Percentiles rank a stretch among this genome's conserved stretches.
phyloP scores from a whole-genome alignment of 345 rosid genomes.

The Sisymbrium altissimum region DNA sequence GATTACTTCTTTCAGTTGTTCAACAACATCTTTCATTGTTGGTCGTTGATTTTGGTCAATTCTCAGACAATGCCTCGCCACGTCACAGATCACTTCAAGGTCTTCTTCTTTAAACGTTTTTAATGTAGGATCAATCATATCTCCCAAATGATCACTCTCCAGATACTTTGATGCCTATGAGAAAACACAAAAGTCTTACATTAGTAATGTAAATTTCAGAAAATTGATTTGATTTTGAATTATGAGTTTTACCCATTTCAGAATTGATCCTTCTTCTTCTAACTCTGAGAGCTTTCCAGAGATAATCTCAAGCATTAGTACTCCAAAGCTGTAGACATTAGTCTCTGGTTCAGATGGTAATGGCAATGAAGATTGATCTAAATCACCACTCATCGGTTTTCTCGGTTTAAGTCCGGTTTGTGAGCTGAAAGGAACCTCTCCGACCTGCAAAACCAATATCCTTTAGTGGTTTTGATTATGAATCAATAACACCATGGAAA shows the following conservation, averaged over 20 bases:
- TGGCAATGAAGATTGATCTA: conserved; percentile 46
- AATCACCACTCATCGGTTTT: conserved; percentile 40
- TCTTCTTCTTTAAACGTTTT: conserved; percentile 66
- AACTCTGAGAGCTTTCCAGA: conserved; percentile 78
- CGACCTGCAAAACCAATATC: conserved; percentile 43
- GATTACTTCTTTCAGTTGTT: conserved; percentile 60
- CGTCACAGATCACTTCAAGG: conserved; percentile 61
- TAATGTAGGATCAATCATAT: conserved; percentile 66
- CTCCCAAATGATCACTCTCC: conserved; percentile 40
- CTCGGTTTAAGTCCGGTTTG: conserved; percentile 27
- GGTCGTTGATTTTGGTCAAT: conserved; percentile 59
- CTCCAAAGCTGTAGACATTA: conserved; percentile 70
- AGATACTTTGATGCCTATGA: conserved; percentile 64
- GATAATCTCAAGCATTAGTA: conserved; percentile 74
- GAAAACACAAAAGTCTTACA: not conserved
- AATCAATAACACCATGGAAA: not conserved
- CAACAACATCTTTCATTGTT: conserved; percentile 53
- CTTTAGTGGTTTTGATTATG: not conserved
- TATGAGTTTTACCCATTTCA: conserved; percentile 60
- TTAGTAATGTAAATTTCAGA: not conserved
- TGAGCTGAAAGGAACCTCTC: conserved; percentile 45
- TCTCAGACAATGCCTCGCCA: conserved; percentile 54
- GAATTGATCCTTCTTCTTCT: conserved; percentile 59
- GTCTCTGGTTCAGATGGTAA: conserved; percentile 51
- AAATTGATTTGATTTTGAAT: not conserved